Base-by-base conservation (phyloP, 2,329 filamentous ascomycete species). In the Trichoderma semiorbis region DNA sequence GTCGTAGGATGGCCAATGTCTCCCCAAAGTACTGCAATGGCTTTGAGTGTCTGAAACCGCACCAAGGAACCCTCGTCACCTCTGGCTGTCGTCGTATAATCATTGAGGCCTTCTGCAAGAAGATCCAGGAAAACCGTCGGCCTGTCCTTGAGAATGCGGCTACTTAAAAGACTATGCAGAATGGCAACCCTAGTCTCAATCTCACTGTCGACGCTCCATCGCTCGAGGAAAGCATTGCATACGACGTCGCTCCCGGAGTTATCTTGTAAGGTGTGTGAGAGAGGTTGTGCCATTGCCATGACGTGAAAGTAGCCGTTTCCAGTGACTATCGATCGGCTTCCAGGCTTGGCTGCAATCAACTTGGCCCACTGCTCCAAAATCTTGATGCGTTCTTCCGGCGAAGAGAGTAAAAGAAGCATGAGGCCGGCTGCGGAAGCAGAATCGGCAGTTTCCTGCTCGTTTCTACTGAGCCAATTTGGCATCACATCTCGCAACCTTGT, bases 1-100 rank as follows among this genome's bases (percentile, higher is more conserved):
- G 32, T 7, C 2, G 71, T 21, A 21, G 72, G 50, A 8, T 74
- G 71, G 0, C 72, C 73, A 50, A 83, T 82, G 7, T 78, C 79
- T 39, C 78, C 78, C 82, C 87, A 89, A 2, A 94, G 84, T 3
- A 89, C 89, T 72, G 88, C 88, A 1, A 95, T 88, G 18, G 93
- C 95, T 79, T 91, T 87, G 14, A 98, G 86, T 28, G 93, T 95
- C 79, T 95, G 92, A 6, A 95, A 84, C 4, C 96, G 88, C 5
- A 97, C 92, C 67, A 95, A 88, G 0, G 95, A 97, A 6, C 96
- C 96, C 63, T 98, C 88, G 78, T 99, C 96, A 18, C 96, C 96
- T 71, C 94, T 87, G 16, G 95, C 91, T 75, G 93, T 95, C 4
- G 93, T 95, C 0, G 93, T 97, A 78, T 98, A 98, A 79, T 99